A percentile compares a stretch with the other conserved stretches of the same genome.
phyloP scores from a whole-genome alignment of 169 alveolate species.

The Eimeria praecox region DNA sequence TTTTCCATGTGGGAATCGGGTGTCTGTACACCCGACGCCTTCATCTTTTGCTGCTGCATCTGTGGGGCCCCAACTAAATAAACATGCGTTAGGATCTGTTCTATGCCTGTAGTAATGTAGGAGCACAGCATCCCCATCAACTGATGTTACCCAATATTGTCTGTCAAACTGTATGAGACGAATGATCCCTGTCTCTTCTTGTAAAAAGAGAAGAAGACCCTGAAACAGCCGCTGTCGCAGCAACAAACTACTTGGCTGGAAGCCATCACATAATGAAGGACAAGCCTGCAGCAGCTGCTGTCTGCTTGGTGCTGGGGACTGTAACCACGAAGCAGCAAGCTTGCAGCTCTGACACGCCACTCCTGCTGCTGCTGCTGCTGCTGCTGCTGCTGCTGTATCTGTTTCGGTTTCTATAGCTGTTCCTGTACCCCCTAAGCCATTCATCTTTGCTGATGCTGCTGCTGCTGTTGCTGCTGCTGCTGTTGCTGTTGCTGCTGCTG shows the following conservation, averaged over 20 bases:
- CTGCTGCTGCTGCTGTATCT: background rate
- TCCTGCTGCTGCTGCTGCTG: conserved; percentile 24
- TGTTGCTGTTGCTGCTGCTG: background rate
- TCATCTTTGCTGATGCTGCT: too few relatives aligned
- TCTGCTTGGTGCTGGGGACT: background rate
- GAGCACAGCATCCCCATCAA: background rate
- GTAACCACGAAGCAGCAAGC: conserved; percentile 40
- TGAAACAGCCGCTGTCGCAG: conserved; percentile 67
- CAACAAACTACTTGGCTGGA: background rate
- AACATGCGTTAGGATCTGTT: background rate
- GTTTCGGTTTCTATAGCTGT: background rate
- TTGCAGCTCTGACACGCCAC: background rate
- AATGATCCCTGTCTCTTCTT: background rate
- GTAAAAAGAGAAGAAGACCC: conserved; percentile 15
- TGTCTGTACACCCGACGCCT: conserved; percentile 36
- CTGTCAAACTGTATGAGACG: background rate
- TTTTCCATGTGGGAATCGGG: conserved; percentile 16
- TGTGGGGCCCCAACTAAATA: conserved; percentile 36
- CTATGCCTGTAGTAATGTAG: conserved; percentile 27
- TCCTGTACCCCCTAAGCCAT: too few relatives aligned
- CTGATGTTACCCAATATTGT: background rate
- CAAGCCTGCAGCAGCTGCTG: conserved; percentile 47
- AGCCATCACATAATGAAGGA: conserved; percentile 2
- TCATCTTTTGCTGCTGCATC: conserved; percentile 25
- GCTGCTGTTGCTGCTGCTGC: conserved; percentile 2